Evolutionary conservation across 371 early-diverging fungal genomes (phyloP), one percentile per base, ranked within the genome.

Genomic region (Massospora cicadina): DNA sequence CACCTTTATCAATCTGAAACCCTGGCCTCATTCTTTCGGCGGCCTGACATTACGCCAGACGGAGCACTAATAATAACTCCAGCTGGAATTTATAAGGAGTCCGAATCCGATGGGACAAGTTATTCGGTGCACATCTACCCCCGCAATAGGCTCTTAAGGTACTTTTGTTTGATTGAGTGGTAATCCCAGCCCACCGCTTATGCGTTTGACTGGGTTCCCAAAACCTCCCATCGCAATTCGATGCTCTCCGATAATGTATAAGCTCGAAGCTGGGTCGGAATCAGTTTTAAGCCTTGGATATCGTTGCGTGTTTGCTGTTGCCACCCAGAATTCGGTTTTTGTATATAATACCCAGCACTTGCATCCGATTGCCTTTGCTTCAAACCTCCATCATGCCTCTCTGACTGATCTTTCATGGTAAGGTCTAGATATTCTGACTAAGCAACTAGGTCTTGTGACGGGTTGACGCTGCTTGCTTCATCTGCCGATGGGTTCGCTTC

Each of bases 401-500:
- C 76, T 93, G 61, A 92, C 92, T 2, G 96, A 95, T 71, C 69
- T 91, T 60, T 72, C 89, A 17, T 94, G 94, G 94, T 80, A 75
- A 71, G 54, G 29, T n/a, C 33, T 66, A 65, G 29, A 59, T 28
- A 27, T 59, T 1, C 57, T 31, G 43, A 58, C 13, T 55, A 32
- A 55, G 12, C 32, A 33, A 12, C 13, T 67, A 81, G 82, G 86
- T 85, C 89, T 1, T 69, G 71, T 55, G 87, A 90, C 72, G 93
- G 91, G 7, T 74, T 75, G 13, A 78, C 79, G 1, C 68, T 93
- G 43, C 72, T 91, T 64, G 71, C 91, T 63, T 75, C 90, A 0
- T 90, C 91, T 0, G 81, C 86, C 1, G 96, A 95, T 70, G 96
- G 96, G 0, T 95, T 86, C 71, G 89, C 88, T 65, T 87, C 90